Evolutionary conservation across 2,329 filamentous ascomycete genomes (phyloP), one percentile per base, ranked within the genome.

Genomic region (Periconia sp.): DNA sequence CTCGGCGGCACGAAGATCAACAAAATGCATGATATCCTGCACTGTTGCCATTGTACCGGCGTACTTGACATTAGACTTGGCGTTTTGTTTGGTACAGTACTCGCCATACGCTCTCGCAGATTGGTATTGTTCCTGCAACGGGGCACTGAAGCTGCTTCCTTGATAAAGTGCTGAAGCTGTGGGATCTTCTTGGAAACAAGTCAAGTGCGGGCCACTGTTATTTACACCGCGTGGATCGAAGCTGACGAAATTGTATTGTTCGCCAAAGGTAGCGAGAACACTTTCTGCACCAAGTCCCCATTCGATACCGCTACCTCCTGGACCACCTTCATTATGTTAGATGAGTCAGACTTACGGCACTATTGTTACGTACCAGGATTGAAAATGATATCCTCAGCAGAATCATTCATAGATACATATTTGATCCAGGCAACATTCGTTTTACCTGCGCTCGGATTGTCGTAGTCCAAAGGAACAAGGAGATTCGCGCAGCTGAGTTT

Each of bases 401-500:
- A 76, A 5, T 66, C 65, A 12, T n/a, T n/a, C n/a, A n/a, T n/a
- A n/a, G n/a, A n/a, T n/a, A 24, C 74, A 5, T 73, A 62, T 19
- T 72, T 73, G n/a, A 73, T 67, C 11, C 80, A 58, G 3, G 76
- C 77, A 17, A 80, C 54, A 1, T 63, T 63, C n/a, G 77, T 66
- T 13, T 51, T 59, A 49, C 63, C 32, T 57, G 32, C 48, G 3
- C 17, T 9, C 1, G 10, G 4, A 17, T 51, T 30, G 7, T 40
- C 30, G 42, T 56, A 57, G 40, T 71, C 74, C 56, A 80, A 69
- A 0, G 77, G 78, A 0, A 80, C 68, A 29, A 72, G 61, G 3
- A 81, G 60, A 4, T 72, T 63, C 15, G 78, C 75, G 47, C 78
- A 80, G 50, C 77, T 67, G 35, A 74, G 74, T n/a, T n/a, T n/a